phyloP scores from a whole-genome alignment of 768 basidiomycete genomes.

The Mycena olivaceomarginata region DNA sequence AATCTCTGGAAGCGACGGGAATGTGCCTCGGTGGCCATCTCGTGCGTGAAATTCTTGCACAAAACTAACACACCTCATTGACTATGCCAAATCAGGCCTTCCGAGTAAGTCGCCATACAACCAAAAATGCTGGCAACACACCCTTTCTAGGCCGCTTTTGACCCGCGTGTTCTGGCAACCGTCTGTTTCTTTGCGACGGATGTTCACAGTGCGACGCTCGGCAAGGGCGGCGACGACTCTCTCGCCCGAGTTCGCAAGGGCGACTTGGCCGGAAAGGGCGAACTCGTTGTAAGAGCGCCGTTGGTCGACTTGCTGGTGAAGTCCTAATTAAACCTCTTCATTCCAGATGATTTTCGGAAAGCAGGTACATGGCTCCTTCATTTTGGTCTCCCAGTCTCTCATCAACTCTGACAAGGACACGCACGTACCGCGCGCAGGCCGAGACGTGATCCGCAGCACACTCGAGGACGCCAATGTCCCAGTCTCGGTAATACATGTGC shows the following conservation, averaged over 20 bases:
- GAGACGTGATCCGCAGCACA: constrained; percentile 88
- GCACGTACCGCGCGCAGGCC: constrained; percentile 91
- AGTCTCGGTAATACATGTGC: constrained; percentile 74
- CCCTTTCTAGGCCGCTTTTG: constrained; percentile 86
- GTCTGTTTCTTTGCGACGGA: constrained; percentile 98
- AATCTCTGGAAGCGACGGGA: constrained; percentile 77
- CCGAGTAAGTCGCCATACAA: constrained; percentile 53
- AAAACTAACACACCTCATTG: constrained; percentile 14
- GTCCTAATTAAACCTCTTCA: background rate
- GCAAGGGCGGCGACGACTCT: constrained; percentile 90
- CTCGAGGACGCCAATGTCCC: constrained; percentile 88
- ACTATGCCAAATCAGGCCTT: constrained; percentile 56
- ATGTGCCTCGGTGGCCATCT: constrained; percentile 95
- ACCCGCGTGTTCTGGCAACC: constrained; percentile 86
- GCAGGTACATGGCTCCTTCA: constrained; percentile 68
- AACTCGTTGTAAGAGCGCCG: constrained; percentile 80
- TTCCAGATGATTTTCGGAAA: constrained; percentile 95
- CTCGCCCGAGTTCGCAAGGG: constrained; percentile 84
- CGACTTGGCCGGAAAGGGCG: constrained; percentile 86
- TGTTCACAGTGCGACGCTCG: constrained; percentile 91
- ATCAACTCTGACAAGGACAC: constrained; percentile 78
- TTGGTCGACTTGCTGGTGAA: background rate
- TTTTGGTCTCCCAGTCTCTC: background rate
- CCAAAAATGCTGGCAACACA: background rate
- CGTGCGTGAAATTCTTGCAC: constrained; percentile 62